Evolutionary conservation across 352 stramenopile genomes (phyloP).

Genomic region (Nothophytophthora sp.): DNA sequence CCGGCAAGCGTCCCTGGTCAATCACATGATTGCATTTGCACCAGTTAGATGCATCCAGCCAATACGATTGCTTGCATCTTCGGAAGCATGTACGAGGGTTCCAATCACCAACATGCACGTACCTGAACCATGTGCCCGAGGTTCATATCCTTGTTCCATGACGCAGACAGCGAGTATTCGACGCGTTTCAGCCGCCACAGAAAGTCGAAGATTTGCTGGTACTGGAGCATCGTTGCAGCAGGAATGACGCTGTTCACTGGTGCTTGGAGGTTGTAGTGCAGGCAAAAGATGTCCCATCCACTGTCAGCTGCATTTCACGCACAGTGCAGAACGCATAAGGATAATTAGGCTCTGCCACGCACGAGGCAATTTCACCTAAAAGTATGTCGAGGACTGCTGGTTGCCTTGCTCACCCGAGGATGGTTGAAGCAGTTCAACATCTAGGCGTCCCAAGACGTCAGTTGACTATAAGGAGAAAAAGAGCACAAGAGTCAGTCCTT

Average conservation of each 20-base stretch:
- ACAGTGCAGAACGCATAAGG: neutral
- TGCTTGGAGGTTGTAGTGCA: conserved; percentile 89
- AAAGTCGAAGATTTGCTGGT: conserved; percentile 91
- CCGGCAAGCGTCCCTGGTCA: conserved; percentile 60
- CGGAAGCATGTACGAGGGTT: neutral
- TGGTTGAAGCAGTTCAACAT: conserved; percentile 90
- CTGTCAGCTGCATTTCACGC: conserved; percentile 54
- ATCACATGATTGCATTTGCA: conserved; percentile 19
- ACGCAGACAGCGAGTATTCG: conserved; percentile 92
- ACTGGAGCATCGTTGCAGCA: conserved; percentile 82
- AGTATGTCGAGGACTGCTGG: neutral
- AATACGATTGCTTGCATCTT: neutral
- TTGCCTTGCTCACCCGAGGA: conserved; percentile 47
- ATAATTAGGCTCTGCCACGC: no score
- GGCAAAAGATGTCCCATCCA: conserved; percentile 95
- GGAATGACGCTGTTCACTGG: conserved; percentile 91
- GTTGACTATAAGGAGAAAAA: conserved; percentile 70
- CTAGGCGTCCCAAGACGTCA: conserved; percentile 92
- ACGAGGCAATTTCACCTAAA: neutral
- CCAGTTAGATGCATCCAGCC: no score
- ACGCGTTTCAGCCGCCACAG: conserved; percentile 91
- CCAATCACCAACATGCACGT: conserved; percentile 4
- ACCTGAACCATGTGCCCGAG: conserved; percentile 93
- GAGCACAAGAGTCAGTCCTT: no score
- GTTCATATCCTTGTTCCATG: conserved; percentile 98